Base-by-base conservation (phyloP, 2,329 filamentous ascomycete genomes). In the Cytospora chrysosperma region DNA sequence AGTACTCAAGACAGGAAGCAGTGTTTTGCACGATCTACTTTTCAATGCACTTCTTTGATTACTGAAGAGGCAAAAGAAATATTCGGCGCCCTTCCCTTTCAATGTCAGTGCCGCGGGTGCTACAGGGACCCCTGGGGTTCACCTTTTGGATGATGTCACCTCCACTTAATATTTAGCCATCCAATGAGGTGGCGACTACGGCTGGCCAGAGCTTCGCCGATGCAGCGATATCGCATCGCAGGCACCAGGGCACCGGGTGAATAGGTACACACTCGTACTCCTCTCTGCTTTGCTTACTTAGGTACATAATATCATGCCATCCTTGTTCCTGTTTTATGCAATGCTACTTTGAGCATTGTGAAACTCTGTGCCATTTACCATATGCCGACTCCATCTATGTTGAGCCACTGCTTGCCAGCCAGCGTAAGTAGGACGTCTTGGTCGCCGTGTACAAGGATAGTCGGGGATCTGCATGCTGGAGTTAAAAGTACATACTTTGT, bases 101-200 rank as follows among this genome's bases (percentile, higher is more conserved):
- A 28, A 19, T 21, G 52, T 3, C 10, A 54, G 52, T 51, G 21
- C 52, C 28, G 30, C 51, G 59, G 59, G 32, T 24, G 2, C 37
- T 26, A 34, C n/a, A 8, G 40, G 19, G 24, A 49, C 43, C 43
- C 43, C n/a, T 47, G 43, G n/a, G 21, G 28, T 30, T 54, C 13
- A 28, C 37, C 24, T 28, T 51, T 57, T 34, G 26, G 43, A 65
- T 67, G 65, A 67, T 60, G 56, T 67, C 65, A 67, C 55, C 63
- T 53, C 63, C 63, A 62, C 63, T 27, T 63, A 43, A 49, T 30
- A 7, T 8, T 15, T 28, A 32, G 8, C 52, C 37, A 62, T 65
- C 43, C 43, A 47, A 47, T 47, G n/a, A 47, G 10, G 24, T 65
- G 54, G 59, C 53, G 30, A 53, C 26, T 37, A 19, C n/a, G 43